Base-by-base conservation (phyloP, 768 basidiomycete genomes). In the Amanita polypyramis region DNA sequence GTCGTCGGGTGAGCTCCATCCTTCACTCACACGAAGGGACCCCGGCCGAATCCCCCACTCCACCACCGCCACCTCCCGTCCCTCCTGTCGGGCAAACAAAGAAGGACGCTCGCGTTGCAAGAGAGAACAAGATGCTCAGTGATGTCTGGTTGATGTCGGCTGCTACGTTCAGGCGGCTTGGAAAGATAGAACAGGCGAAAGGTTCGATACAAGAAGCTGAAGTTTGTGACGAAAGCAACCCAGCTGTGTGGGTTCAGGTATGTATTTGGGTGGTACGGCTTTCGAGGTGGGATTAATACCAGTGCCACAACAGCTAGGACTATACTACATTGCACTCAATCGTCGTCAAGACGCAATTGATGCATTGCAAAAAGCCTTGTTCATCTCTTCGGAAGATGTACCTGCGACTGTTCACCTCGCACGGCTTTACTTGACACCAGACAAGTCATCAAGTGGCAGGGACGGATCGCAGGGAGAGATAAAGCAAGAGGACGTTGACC, bases 141-240 rank as follows among this genome's bases (percentile, higher is more conserved):
- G 81, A 91, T 55, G 66, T 97, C 5, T 99, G 96, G 96, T 65
- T 96, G 4, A 89, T 91, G 76, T 87, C 85, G 5, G 90, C 95
- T 0, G 92, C 96, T 12, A 96, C 90, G 0, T 98, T 97, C 68
- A 73, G 96, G 39, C 69, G 96, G 51, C 67, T 86, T 47, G 89
- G 89, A 9, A 92, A 92, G 66, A 75, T 89, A 46, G 94, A 96
- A 50, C 90, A 97, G 56, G 82, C 88, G 0, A 79, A 80, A 43
- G 94, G 81, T 9, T 84, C 95, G 2, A 92, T 98, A 38, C 90
- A 92, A 60, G 95, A 99, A 64, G 96, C 95, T 0, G 95, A 99
- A 61, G 80, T 85, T 3, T 73, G 78, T 54, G 90, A 95, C 59
- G 84, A 89, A 54, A 75, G 77, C 20, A 93, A 95, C 61, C 79